Evolutionary conservation across 1,284 basidiomycete species (phyloP).

Genomic region (Leccinum fuscescens): DNA sequence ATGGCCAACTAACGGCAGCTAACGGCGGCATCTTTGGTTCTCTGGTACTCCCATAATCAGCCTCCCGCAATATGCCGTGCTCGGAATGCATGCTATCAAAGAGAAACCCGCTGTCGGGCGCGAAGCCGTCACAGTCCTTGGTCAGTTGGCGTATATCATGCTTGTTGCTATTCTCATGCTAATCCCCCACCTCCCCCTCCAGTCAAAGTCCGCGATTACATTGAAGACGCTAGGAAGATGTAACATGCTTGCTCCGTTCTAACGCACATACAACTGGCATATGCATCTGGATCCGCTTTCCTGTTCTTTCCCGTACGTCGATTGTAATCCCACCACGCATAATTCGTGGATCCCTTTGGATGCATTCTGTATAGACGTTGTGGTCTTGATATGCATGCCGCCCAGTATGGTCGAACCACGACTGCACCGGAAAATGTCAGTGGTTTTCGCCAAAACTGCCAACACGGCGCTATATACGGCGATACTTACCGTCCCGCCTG

Average conservation of each 20-base stretch:
- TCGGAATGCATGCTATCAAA: constrained; percentile 97
- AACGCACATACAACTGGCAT: no score
- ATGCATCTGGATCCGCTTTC: not conserved
- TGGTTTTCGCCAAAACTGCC: no score
- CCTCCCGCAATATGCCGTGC: constrained; percentile 91
- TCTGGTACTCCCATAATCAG: constrained; percentile 96
- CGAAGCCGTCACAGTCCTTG: constrained; percentile 97
- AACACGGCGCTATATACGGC: no score
- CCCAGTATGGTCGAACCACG: not conserved
- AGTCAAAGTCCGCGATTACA: constrained; percentile 64
- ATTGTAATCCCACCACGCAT: constrained; percentile 12
- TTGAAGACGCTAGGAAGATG: constrained; percentile 60
- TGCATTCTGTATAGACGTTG: constrained; percentile 5
- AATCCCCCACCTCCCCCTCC: constrained; percentile 22
- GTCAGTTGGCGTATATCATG: constrained; percentile 48
- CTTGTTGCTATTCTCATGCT: constrained; percentile 4
- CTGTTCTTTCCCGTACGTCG: constrained; percentile 3
- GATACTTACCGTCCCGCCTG: no score
- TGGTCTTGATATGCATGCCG: not conserved
- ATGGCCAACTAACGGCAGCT: no score
- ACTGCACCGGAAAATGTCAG: no score
- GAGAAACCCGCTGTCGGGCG: constrained; percentile 93
- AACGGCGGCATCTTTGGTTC: constrained; percentile 99
- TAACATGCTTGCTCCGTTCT: constrained; percentile 41
- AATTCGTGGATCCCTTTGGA: constrained; percentile 12